These are phyloP conservation scores for Cyberlindnera saturnus DNA, from an alignment of 805 yeast species.

Conservation along the genomic window DNA sequence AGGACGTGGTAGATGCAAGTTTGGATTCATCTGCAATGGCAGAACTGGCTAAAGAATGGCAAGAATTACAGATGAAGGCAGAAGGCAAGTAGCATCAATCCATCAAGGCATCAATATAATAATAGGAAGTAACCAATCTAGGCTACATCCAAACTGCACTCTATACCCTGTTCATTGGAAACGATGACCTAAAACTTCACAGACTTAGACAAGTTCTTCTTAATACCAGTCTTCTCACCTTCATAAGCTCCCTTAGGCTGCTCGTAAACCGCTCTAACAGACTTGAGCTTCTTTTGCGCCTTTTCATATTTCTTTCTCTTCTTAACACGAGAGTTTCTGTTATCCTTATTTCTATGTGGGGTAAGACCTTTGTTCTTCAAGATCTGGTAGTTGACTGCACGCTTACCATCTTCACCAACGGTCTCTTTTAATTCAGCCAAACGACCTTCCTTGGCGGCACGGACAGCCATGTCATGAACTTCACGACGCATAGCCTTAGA, in stretches of 20 bases:
- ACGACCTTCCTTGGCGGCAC: slow-evolving; percentile 81
- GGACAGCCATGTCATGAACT: slow-evolving; percentile 65
- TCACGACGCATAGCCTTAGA: slow-evolving; percentile 48
- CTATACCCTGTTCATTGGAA: neutral
- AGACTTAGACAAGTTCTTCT: slow-evolving; percentile 85
- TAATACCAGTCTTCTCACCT: slow-evolving; percentile 97
- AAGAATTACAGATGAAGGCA: slow-evolving; percentile 29
- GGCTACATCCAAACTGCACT: neutral
- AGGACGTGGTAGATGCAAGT: slow-evolving; percentile 83
- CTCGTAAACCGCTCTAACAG: slow-evolving; percentile 85
- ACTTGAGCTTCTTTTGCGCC: slow-evolving; percentile 89
- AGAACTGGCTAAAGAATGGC: slow-evolving; percentile 61
- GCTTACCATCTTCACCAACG: slow-evolving; percentile 76
- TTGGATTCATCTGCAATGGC: slow-evolving; percentile 62
- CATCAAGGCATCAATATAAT: too few species aligned
- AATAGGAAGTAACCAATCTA: too few species aligned
- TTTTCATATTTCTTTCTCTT: slow-evolving; percentile 95
- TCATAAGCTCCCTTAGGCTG: slow-evolving; percentile 71
- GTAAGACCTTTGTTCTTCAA: slow-evolving; percentile 95
- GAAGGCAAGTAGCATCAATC: slow-evolving; percentile 1
- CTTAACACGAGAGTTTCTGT: slow-evolving; percentile 94
- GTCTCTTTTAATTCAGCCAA: slow-evolving; percentile 61
- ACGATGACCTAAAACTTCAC: slow-evolving; percentile 47
- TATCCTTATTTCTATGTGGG: slow-evolving; percentile 86
- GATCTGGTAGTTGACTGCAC: slow-evolving; percentile 92